Evolutionary conservation across 805 yeast genomes (phyloP).

Genomic region (Kazachstania africana): DNA sequence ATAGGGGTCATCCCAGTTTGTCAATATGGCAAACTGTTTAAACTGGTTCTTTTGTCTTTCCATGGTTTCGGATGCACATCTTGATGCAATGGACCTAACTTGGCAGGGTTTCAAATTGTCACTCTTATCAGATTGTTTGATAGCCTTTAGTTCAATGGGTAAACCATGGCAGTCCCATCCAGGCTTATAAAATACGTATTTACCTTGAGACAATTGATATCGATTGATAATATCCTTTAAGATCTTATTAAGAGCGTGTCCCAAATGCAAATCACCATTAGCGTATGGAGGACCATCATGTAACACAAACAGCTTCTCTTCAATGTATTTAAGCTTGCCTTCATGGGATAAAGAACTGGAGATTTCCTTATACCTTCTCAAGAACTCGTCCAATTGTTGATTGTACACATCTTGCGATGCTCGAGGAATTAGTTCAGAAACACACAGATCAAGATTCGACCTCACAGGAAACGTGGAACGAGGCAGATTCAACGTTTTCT

Average conservation of each 20-base stretch:
- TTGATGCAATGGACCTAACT: conserved; percentile 54
- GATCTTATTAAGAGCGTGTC: conserved; percentile 86
- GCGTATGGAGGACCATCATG: conserved; percentile 99
- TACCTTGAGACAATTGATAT: conserved; percentile 50
- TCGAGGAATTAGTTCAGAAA: conserved; percentile 35
- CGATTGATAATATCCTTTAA: conserved; percentile 78
- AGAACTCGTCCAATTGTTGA: conserved; percentile 38
- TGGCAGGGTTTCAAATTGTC: conserved; percentile 34
- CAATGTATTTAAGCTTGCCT: conserved; percentile 13
- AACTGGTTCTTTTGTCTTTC: conserved; percentile 53
- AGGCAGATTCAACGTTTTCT: conserved; percentile 53
- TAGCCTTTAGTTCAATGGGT: conserved; percentile 86
- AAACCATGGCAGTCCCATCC: conserved; percentile 99
- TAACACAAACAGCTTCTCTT: conserved; percentile 43
- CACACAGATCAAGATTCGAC: conserved; percentile 36
- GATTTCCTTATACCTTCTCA: conserved; percentile 4
- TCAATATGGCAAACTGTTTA: conserved; percentile 62
- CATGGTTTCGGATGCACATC: conserved; percentile 60
- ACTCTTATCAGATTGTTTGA: conserved; percentile 33
- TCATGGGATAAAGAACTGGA: conserved; percentile 8
- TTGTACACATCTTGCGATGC: conserved; percentile 50
- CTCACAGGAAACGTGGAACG: conserved; percentile 55
- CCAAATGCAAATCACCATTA: conserved; percentile 82
- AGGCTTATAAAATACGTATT: conserved; percentile 61
- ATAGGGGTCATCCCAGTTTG: conserved; percentile 69